A percentile compares a stretch with the other conserved stretches of the same genome.
Evolutionary conservation across 1,284 basidiomycete genomes (phyloP).

Genomic region (Phellopilus nigrolimitatus): DNA sequence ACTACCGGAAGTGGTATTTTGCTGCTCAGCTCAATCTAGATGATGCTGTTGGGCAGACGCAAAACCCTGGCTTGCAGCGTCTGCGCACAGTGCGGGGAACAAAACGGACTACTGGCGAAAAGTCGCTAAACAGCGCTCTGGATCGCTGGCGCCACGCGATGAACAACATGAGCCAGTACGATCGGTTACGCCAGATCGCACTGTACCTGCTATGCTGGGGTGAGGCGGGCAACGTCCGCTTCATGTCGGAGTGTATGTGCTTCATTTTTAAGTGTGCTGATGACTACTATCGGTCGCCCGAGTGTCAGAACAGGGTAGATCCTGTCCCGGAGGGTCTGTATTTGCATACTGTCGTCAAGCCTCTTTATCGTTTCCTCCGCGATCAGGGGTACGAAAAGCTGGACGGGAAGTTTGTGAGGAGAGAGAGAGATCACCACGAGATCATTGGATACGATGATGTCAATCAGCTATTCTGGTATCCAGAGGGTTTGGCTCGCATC

Average conservation of each 20-base stretch:
- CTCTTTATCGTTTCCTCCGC: constrained; percentile 92
- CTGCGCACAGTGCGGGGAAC: constrained; percentile 76
- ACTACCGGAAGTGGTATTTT: constrained; percentile 99
- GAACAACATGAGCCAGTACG: constrained; percentile 99
- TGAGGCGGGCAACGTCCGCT: constrained; percentile 95
- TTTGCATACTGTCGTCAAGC: constrained; percentile 89
- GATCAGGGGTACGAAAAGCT: constrained; percentile 97
- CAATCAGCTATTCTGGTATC: constrained; percentile 99
- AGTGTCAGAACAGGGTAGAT: constrained; percentile 94
- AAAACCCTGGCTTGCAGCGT: constrained; percentile 89
- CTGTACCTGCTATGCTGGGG: constrained; percentile 98
- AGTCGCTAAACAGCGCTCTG: constrained; percentile 89
- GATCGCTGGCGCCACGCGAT: constrained; percentile 97
- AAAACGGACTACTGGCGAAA: constrained; percentile 56
- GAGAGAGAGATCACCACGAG: constrained; percentile 92
- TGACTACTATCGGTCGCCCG: constrained; percentile 97
- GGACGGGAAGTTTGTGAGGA: constrained; percentile 92
- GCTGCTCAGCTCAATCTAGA: constrained; percentile 98
- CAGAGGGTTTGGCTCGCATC: constrained; percentile 93
- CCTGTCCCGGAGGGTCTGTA: constrained; percentile 95
- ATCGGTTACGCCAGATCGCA: constrained; percentile 93
- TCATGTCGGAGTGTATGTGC: constrained; percentile 95
- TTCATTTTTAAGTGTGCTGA: constrained; percentile 99
- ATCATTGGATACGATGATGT: constrained; percentile 99
- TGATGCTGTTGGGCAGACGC: constrained; percentile 93